phyloP scores from a whole-genome alignment of 441 rosid species.

The Brassica hybrid region DNA sequence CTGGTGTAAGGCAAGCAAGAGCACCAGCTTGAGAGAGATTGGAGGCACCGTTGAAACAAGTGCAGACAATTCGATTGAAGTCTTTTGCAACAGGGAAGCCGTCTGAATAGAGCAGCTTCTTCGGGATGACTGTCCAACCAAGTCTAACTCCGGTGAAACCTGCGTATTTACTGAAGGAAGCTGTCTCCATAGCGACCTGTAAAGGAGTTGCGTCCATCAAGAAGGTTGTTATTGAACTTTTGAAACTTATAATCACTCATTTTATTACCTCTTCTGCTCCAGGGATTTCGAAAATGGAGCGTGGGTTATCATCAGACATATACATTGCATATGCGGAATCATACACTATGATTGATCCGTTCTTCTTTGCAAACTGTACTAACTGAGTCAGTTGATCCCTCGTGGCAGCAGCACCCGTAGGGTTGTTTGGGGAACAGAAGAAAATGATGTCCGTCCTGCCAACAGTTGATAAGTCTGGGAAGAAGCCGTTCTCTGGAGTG shows the following conservation, averaged over 20 bases:
- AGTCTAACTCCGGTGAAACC: constrained; percentile 28
- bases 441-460: constrained; percentile 84
- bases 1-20: constrained; percentile 88
- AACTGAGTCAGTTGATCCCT: constrained; percentile 78
- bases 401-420: constrained; percentile 96
- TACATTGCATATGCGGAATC: constrained; percentile 98
- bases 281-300: constrained; percentile 93
- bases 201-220: neutral
- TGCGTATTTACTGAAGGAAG: constrained; percentile 97
- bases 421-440: constrained; percentile 98
- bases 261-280: constrained; percentile 89
- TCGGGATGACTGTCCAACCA: constrained; percentile 84
- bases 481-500: constrained; percentile 94
- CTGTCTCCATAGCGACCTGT: constrained; percentile 93
- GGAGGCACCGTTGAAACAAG: constrained; percentile 97
- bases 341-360: constrained; percentile 90
- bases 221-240: neutral
- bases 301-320: constrained; percentile 87
- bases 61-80: constrained; percentile 85
- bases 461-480: constrained; percentile 79
- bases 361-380: constrained; percentile 86
- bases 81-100: constrained; percentile 94
- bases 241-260: neutral
- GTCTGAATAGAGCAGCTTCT: constrained; percentile 82
- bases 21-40: constrained; percentile 94